A percentile compares a stretch with the other conserved stretches of the same genome.
Conservation (phyloP, 305 asterid species). For the Fraxinus greggii region DNA sequence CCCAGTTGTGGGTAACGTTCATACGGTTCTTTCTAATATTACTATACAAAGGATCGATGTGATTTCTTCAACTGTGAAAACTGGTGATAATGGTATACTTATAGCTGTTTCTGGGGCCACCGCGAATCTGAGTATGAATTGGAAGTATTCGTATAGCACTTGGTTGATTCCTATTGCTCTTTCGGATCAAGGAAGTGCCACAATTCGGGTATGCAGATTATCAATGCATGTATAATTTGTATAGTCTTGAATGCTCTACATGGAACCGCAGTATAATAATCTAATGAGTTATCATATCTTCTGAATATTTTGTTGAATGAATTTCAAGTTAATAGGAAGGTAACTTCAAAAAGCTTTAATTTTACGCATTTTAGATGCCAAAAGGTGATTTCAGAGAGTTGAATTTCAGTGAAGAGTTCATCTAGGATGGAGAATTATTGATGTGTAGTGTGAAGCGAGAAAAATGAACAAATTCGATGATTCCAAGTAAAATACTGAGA, state of each 20-base stretch:
- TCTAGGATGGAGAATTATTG: not conserved
- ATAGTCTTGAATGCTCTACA: not conserved
- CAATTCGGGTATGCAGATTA: conserved; percentile 53
- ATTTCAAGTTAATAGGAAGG: not conserved
- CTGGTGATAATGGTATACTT: conserved; percentile 63
- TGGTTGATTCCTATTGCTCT: conserved; percentile 62
- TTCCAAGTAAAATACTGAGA: not conserved
- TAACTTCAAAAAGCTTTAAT: not conserved
- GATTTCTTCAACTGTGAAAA: conserved; percentile 56
- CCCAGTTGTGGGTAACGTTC: conserved; percentile 63
- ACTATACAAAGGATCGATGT: conserved; percentile 50
- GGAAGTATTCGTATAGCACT: conserved; percentile 70
- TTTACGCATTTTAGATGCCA: not conserved
- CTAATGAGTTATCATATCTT: not conserved
- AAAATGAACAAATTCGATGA: not conserved
- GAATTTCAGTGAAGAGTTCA: not conserved
- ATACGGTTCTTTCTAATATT: conserved; percentile 50
- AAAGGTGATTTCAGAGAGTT: not conserved
- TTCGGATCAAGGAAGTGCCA: conserved; percentile 73
- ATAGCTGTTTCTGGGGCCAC: conserved; percentile 80
- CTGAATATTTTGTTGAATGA: not conserved
- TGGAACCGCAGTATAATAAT: not conserved
- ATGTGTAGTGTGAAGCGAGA: not conserved
- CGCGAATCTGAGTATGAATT: conserved; percentile 70
- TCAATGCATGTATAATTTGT: not conserved